Base-by-base conservation (phyloP, 768 basidiomycete species). In the Lactarius akahatsu region DNA sequence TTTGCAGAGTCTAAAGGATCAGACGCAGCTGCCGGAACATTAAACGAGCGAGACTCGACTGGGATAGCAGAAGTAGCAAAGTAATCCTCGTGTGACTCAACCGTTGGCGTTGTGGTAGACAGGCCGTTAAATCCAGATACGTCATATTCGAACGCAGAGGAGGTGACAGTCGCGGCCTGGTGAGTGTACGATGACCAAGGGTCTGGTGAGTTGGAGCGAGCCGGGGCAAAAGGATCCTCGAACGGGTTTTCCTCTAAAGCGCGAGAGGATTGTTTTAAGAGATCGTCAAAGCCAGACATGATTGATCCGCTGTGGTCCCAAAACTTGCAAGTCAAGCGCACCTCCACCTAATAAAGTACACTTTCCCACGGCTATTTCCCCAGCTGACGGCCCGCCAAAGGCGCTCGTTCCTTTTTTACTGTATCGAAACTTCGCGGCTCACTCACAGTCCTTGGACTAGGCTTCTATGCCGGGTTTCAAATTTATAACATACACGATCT, bases 1-100 rank as follows among this genome's bases (percentile, higher is more conserved):
- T 77, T 78, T 55, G 77, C 77, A 34, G 80, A 76, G 67, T 82
- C 80, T 40, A 82, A 74, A 4, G 82, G 81, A 66, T 83, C 80
- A 16, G 61, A 68, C 3, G 36, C 20, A 32, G n/a, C 36, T 2
- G 59, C 23, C 32, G 45, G 45, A 23, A 41, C 34, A 18, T 23
- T 23, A 8, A 8, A 57, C 38, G 60, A 45, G 10, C 41, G 43
- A n/a, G 64, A 63, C 60, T 65, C 61, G 20, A 9, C 32, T 3
- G 26, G n/a, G 3, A 57, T 26, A 4, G 56, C 34, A 18, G 61
- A 38, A 15, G 38, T 23, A 40, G 16, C 43, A 11, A 58, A 30
- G 30, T 52, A 15, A 6, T 57, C 58, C 7, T 63, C 20, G 20
- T 63, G 57, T 1, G 18, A 34, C 11, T 47, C 61, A n/a, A 45